Conservation (phyloP, 192 early-diverging fungal genomes). For the Coemansia sp. region DNA sequence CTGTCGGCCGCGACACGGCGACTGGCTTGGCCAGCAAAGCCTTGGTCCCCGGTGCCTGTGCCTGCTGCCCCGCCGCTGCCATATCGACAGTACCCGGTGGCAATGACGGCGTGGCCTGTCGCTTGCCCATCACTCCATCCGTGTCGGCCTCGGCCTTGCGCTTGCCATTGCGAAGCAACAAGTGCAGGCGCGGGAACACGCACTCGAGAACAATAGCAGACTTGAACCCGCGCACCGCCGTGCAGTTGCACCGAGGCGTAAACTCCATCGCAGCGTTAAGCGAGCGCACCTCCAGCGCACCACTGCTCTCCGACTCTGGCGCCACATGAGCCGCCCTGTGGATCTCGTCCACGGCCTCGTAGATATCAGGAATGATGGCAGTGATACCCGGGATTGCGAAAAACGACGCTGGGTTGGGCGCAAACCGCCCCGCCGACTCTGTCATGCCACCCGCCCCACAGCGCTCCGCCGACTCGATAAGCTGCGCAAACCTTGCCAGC, state of each 20-base stretch:
- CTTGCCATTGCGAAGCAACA: slow-evolving; percentile 26
- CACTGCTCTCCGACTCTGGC: neutral
- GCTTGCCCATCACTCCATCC: slow-evolving; percentile 10
- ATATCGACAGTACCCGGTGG: neutral
- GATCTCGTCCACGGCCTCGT: slow-evolving; percentile 52
- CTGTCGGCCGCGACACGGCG: neutral
- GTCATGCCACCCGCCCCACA: slow-evolving; percentile 15
- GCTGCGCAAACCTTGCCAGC: slow-evolving; percentile 19
- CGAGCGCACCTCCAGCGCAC: slow-evolving; percentile 22
- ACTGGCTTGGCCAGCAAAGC: slow-evolving; percentile 22
- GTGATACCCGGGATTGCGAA: slow-evolving; percentile 51
- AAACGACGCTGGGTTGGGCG: slow-evolving; percentile 46
- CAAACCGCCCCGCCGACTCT: slow-evolving; percentile 26
- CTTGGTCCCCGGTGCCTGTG: slow-evolving; percentile 16
- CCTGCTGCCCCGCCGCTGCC: slow-evolving; percentile 3
- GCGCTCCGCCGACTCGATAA: slow-evolving; percentile 32
- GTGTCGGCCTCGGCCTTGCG: slow-evolving; percentile 13
- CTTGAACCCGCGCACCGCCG: slow-evolving; percentile 24
- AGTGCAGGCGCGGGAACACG: slow-evolving; percentile 39
- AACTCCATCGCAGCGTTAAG: slow-evolving; percentile 36
- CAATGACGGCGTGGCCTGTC: slow-evolving; percentile 12
- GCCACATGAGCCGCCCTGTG: slow-evolving; percentile 40
- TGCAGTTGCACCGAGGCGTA: slow-evolving; percentile 35
- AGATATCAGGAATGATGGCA: slow-evolving; percentile 39
- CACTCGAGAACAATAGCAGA: slow-evolving; percentile 41